Evolutionary conservation across 768 basidiomycete genomes (phyloP), one percentile per base, ranked within the genome.

Genomic region (Cyclocybe aegerita): DNA sequence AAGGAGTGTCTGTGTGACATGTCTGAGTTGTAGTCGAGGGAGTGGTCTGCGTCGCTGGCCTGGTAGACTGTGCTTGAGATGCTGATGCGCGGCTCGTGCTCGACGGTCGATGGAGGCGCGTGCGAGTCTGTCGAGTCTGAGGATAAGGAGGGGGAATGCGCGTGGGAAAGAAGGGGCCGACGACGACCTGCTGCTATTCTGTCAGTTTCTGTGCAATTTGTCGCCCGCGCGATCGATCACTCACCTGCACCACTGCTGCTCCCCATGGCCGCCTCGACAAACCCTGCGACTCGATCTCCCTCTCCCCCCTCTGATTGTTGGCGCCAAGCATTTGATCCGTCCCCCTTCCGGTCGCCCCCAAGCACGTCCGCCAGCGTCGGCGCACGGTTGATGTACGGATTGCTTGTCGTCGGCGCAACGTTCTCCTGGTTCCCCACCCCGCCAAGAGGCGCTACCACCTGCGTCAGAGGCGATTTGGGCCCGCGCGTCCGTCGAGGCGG

Each of bases 371-470:
- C 63, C 47, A 70, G 55, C 7, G 61, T 60, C 11, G 77, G 77
- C 15, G 72, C 68, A 7, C 71, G 73, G 58, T 79, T 78, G 60
- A 79, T 75, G 57, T 72, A 78, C 34, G 77, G 76, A 50, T 79
- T 76, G 30, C 61, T 56, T 36, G 50, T 48, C 29, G 55, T 43
- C 46, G 55, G 42, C 10, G 37, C 32, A 49, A 38, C 49, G 39
- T 38, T 39, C 14, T 47, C 46, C 46, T 56, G 14, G 51, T 53
- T 7, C 5, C 30, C 39, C 11, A 14, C 29, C 17, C 9, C 29
- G 31, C 32, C 47, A 37, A 14, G 17, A 17, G 30, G 9, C 7
- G 12, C 17, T 48, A n/a, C 29, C 23, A 6, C 7, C 29, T 4
- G 23, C 15, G 44, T 40, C 49, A 37, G 43, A 8, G 62, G 58